Conservation (phyloP, 768 basidiomycete genomes). For the Tricholoma sp. region DNA sequence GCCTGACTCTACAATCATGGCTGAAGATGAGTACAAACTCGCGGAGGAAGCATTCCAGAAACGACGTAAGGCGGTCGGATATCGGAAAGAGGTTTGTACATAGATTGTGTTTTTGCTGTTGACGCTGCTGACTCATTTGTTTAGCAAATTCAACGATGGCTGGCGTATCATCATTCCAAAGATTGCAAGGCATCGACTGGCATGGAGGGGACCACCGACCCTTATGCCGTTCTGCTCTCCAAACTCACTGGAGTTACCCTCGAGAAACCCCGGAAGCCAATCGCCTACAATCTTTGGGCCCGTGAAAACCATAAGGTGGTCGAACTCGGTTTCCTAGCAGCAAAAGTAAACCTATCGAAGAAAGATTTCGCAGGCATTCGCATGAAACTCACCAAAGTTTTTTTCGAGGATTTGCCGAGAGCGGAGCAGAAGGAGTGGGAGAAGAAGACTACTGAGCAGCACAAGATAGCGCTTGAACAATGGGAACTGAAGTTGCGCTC, state of each 20-base stretch:
- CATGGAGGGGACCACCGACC: neutral
- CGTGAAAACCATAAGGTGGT: neutral
- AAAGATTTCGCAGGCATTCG: neutral
- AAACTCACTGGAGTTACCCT: neutral
- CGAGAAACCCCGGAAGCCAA: neutral
- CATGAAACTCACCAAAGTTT: neutral
- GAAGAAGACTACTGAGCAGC: neutral
- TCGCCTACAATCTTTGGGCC: neutral
- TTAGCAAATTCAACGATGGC: neutral
- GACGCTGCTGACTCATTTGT: neutral
- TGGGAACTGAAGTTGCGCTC: neutral
- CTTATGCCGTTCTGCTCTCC: neutral
- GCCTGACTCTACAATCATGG: neutral
- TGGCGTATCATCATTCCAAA: neutral
- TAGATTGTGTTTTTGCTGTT: neutral
- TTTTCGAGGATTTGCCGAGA: neutral
- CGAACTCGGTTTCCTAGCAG: neutral
- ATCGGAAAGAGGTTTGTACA: neutral
- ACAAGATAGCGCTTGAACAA: neutral
- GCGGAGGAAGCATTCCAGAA: neutral
- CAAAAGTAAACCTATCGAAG: neutral
- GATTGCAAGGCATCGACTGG: neutral
- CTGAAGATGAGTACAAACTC: neutral
- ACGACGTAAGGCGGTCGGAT: neutral
- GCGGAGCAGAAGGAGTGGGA: neutral